Conservation (phyloP, 768 basidiomycete species). For the Bullera alba region DNA sequence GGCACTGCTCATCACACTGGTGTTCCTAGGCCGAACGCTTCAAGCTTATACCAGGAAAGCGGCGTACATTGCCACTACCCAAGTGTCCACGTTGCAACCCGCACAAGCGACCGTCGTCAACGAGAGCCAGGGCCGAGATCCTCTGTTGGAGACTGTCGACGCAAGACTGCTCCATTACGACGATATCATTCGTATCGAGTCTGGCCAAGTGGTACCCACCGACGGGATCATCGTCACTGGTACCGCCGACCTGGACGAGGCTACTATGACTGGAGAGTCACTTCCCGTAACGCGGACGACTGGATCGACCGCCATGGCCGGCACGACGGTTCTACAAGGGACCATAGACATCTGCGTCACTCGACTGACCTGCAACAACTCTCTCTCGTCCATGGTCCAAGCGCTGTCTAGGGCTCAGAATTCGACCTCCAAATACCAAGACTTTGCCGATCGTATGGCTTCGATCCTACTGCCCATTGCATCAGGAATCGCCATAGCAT, state of each 20-base stretch:
- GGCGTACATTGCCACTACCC: not conserved
- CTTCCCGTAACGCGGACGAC: not conserved
- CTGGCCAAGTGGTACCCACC: not conserved
- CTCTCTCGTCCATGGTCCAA: not conserved
- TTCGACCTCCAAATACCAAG: not conserved
- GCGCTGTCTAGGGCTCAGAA: not conserved
- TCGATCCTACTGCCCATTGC: not conserved
- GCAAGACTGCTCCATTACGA: not conserved
- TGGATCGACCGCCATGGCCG: not conserved
- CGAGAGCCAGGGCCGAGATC: not conserved
- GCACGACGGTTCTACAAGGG: not conserved
- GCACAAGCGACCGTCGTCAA: not conserved
- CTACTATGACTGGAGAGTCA: not conserved
- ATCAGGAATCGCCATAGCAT: not conserved
- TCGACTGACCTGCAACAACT: not conserved
- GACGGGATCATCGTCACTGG: not conserved
- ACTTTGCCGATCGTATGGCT: not conserved
- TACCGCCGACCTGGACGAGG: not conserved
- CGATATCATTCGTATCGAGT: not conserved
- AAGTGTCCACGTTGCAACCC: not conserved
- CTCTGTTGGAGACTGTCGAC: not conserved
- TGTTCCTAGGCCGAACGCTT: not conserved
- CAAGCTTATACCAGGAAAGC: not conserved
- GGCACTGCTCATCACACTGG: not conserved
- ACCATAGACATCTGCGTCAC: not conserved